Evolutionary conservation across 257 asterid genomes (phyloP).

Genomic region (Petunia axillaris): DNA sequence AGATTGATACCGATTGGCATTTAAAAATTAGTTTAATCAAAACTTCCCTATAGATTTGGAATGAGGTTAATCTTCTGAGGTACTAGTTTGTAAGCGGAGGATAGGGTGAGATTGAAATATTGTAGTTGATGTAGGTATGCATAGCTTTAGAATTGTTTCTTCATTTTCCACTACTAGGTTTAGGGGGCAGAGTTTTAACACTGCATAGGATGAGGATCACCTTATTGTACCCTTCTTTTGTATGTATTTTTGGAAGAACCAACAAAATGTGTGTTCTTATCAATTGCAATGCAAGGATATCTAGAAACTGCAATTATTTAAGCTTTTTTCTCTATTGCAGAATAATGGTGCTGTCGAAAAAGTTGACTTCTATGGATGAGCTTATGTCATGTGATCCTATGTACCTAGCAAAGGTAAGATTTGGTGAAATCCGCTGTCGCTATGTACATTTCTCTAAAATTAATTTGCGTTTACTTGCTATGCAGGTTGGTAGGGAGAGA

Average conservation of each 20-base stretch:
- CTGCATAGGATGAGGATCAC: not conserved
- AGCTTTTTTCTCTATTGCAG: constrained; percentile 44
- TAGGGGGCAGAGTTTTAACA: not conserved
- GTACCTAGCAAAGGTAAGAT: constrained; percentile 76
- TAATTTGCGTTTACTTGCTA: not conserved
- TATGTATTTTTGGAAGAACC: not conserved
- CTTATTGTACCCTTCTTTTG: not conserved
- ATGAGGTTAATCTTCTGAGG: not conserved
- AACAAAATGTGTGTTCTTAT: constrained; percentile 17
- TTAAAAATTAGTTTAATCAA: not conserved
- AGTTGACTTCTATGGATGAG: constrained; percentile 80
- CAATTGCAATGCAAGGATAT: not conserved
- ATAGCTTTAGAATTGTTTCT: not conserved
- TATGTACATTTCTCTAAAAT: constrained; percentile 11
- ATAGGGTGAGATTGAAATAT: constrained; percentile 1
- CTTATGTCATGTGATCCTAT: constrained; percentile 70
- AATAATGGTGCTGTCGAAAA: constrained; percentile 80
- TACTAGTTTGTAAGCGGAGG: not conserved
- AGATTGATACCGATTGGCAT: not conserved
- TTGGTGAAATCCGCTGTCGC: not conserved
- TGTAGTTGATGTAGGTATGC: not conserved
- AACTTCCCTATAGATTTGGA: not conserved
- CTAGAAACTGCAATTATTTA: constrained; percentile 6
- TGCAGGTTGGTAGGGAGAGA: constrained; percentile 87
- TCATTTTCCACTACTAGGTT: not conserved